phyloP scores from a whole-genome alignment of 805 yeast species.

The Zygoascus bituminiphila region DNA sequence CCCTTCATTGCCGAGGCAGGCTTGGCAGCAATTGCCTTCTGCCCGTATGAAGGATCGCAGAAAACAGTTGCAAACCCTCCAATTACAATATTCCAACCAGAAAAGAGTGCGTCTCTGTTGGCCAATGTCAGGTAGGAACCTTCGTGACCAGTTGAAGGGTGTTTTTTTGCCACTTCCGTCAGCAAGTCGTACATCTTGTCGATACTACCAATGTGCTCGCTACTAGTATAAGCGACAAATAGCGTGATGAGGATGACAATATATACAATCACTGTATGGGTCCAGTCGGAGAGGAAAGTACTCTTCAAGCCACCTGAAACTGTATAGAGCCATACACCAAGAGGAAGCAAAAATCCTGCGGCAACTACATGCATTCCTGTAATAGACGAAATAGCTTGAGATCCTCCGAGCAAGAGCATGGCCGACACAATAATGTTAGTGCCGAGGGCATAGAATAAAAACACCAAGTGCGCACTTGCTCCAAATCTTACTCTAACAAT shows the following conservation, averaged over 20 bases:
- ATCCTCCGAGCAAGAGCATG: conserved; percentile 84
- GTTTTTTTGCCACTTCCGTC: conserved; percentile 26
- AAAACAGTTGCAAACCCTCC: conserved; percentile 11
- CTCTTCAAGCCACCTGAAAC: conserved; percentile 76
- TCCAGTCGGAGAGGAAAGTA: conserved; percentile 68
- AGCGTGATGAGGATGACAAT: conserved; percentile 71
- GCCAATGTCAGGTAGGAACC: conserved; percentile 9
- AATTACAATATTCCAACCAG: conserved; percentile 9
- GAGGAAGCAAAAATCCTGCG: conserved; percentile 70
- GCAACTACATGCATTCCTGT: conserved; percentile 82
- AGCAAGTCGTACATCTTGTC: conserved; percentile 38
- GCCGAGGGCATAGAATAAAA: conserved; percentile 68
- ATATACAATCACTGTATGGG: conserved; percentile 72
- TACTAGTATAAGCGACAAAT: conserved; percentile 63
- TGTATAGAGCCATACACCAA: conserved; percentile 68
- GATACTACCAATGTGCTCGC: conserved; percentile 68
- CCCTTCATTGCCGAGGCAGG: conserved; percentile 35
- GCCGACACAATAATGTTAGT: conserved; percentile 86
- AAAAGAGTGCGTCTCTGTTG: conserved; percentile 5
- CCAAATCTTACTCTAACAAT: conserved; percentile 78
- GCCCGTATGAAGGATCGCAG: conserved; percentile 28
- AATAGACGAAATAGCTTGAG: conserved; percentile 67
- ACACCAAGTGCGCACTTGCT: conserved; percentile 49
- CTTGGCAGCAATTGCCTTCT: conserved; percentile 37
- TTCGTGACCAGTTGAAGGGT: conserved; percentile 21